Percentiles rank a stretch among this genome's conserved stretches.
phyloP scores from a whole-genome alignment of 2,329 filamentous ascomycete genomes.

The Phoma sp. region DNA sequence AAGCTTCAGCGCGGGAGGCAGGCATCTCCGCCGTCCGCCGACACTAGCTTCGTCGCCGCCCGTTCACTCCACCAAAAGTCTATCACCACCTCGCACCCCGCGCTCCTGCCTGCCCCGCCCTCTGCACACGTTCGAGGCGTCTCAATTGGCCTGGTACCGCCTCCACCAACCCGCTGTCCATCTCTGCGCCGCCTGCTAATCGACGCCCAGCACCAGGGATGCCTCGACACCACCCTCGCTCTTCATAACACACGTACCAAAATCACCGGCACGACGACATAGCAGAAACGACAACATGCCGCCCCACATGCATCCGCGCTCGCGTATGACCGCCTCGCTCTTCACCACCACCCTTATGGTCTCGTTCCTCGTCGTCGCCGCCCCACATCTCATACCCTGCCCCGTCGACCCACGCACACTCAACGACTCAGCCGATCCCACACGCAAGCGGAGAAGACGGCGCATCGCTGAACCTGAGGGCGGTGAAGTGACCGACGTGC shows the following conservation, averaged over 20 bases:
- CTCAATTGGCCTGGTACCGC: constrained; percentile 41
- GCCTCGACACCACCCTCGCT: constrained; percentile 31
- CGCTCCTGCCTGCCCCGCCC: constrained; percentile 8
- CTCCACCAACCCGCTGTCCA: not conserved
- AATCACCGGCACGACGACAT: not conserved
- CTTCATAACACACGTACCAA: constrained; percentile 5
- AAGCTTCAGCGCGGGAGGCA: constrained; percentile 23
- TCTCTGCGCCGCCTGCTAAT: constrained; percentile 21
- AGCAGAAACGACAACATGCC: constrained; percentile 63
- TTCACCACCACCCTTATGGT: constrained; percentile 92
- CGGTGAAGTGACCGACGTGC: constrained; percentile 26
- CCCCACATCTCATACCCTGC: constrained; percentile 91
- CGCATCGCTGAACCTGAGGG: constrained; percentile 39
- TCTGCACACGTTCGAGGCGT: constrained; percentile 29
- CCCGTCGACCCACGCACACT: constrained; percentile 77
- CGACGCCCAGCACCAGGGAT: constrained; percentile 32
- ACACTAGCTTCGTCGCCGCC: constrained; percentile 6
- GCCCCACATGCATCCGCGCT: constrained; percentile 87
- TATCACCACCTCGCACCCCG: constrained; percentile 30
- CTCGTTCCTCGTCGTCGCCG: constrained; percentile 88
- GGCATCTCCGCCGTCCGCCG: constrained; percentile 16
- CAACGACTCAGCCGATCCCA: constrained; percentile 67
- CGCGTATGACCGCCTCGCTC: constrained; percentile 88
- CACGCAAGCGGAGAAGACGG: constrained; percentile 49
- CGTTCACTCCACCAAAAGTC: constrained; percentile 31